Percentiles rank a stretch among this genome's conserved stretches.
Evolutionary conservation across 2,329 filamentous ascomycete genomes (phyloP).

Genomic region (Neofusicoccum cordaticola): DNA sequence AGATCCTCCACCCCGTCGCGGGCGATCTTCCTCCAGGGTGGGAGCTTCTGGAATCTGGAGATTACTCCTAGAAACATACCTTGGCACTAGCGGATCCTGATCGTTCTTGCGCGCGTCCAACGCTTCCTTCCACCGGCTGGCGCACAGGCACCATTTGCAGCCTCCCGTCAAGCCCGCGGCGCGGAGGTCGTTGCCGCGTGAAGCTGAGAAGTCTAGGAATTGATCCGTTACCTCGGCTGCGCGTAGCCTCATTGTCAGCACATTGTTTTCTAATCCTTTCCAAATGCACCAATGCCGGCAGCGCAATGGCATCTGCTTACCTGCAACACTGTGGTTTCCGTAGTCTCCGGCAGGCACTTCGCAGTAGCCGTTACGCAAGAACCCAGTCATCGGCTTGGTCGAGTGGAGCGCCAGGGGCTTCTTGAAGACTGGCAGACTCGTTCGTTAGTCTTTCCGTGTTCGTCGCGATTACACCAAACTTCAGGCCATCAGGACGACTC

Average conservation of each 20-base stretch:
- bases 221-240: constrained; percentile 52
- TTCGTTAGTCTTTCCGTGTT: constrained; percentile 10
- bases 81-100: constrained; percentile 46
- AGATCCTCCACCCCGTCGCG: background rate
- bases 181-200: constrained; percentile 58
- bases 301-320: constrained; percentile 21
- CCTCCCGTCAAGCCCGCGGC: constrained; percentile 54
- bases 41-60: background rate
- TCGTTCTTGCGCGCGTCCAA: constrained; percentile 52
- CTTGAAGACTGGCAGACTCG: constrained; percentile 48
- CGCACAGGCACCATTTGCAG: constrained; percentile 64
- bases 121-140: constrained; percentile 59
- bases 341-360: constrained; percentile 52
- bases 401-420: constrained; percentile 59
- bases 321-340: constrained; percentile 61
- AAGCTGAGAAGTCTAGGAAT: constrained; percentile 61
- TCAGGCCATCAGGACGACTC: background rate
- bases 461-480: background rate
- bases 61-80: constrained; percentile 21
- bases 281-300: background rate
- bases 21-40: background rate
- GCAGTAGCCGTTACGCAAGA: constrained; percentile 62
- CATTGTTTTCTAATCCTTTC: background rate
- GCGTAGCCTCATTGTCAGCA: background rate
- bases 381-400: constrained; percentile 59